Evolutionary conservation across 495 filamentous ascomycete genomes (phyloP), one percentile per base, ranked within the genome.

Genomic region (Hyaloscypha bicolor): DNA sequence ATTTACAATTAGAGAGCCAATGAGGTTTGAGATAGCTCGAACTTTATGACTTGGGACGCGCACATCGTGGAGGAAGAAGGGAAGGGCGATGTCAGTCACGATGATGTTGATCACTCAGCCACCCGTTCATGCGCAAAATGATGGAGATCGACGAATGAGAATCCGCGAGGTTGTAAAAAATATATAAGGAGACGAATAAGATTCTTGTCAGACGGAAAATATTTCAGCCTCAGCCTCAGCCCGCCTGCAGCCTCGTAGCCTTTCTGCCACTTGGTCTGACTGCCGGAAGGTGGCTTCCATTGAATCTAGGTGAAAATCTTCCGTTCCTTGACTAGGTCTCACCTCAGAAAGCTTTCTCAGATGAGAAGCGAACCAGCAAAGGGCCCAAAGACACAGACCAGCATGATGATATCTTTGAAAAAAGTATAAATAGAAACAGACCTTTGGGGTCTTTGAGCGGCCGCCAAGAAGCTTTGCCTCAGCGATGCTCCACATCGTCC

Each of bases 371-470:
- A 48, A 14, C 42, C 42, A 48, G 9, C 9, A 19, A 16, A 48
- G 9, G 16, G 42, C 9, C 9, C 11, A 19, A 48, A 19, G 16
- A 48, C 42, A 48, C 9, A 19, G 42, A 48, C 42, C 9, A 6
- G 42, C 42, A 48, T 48, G 42, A 19, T 6, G 42, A 48, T 14
- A 48, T 48, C 11, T 48, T 4, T 19, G 16, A 48, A 48, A 48
- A 48, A 48, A 48, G 42, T 48, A 48, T 48, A 48, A 48, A 48
- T 48, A 48, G 42, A 48, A 14, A 48, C 42, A 48, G 16, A 48
- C 42, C 42, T 48, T 48, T 48, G 9, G 1, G 42, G 42, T 48
- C 4, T 48, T 16, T 48, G 9, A 19, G 16, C 42, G 42, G 53
- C 25, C 30, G 53, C 53, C 53, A n/a, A 56, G 53, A 6, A 56